Evolutionary conservation across 2,329 filamentous ascomycete genomes (phyloP), one percentile per base, ranked within the genome.

Genomic region (Cladosporium cucumerinum): DNA sequence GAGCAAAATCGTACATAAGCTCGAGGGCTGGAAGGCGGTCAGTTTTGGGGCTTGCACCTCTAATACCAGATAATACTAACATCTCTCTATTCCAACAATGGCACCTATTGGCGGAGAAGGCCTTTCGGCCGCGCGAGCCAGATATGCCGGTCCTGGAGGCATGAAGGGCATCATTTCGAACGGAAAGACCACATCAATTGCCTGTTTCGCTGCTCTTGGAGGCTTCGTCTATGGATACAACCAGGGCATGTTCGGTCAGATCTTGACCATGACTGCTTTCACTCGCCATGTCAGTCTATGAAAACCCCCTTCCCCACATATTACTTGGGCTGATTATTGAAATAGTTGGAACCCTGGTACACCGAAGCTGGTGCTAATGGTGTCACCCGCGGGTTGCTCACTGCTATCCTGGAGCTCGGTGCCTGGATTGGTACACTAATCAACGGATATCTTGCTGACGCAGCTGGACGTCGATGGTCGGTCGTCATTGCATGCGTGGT

Each of bases 371-470:
- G 28, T 3, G 23, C 23, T n/a, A 12, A 34, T 21, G 55, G 55
- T 23, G 34, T 34, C 18, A 55, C 30, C 1, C 49, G 60, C 21
- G 60, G 60, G 26, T 23, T 62, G 14, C 60, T 64, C 28, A 64
- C 52, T 18, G 52, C 60, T 5, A 62, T 62, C 10, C 14, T 62
- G 30, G 60, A 62, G 34, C 60, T 62, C 12, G 60, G 60, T 61
- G 89, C 89, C 48, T 91, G 88, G 89, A 73, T 90, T 18, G 89
- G 89, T 28, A 85, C 87, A 0, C 76, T 92, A 1, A 80, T 89
- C 26, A 89, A 86, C 1, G 87, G 88, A 1, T 88, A 89, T 70
- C 54, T 68, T 23, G 66, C 66, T 7, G 66, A 69, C 48, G 61
- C 63, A 18, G 61, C 67, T 2, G 62, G 65, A n/a, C 52, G 66